A percentile compares a stretch with the other conserved stretches of the same genome.
These are phyloP conservation scores for Exutisphaerella laricina DNA, from an alignment of 2,329 filamentous ascomycete species.

Conservation along the genomic window DNA sequence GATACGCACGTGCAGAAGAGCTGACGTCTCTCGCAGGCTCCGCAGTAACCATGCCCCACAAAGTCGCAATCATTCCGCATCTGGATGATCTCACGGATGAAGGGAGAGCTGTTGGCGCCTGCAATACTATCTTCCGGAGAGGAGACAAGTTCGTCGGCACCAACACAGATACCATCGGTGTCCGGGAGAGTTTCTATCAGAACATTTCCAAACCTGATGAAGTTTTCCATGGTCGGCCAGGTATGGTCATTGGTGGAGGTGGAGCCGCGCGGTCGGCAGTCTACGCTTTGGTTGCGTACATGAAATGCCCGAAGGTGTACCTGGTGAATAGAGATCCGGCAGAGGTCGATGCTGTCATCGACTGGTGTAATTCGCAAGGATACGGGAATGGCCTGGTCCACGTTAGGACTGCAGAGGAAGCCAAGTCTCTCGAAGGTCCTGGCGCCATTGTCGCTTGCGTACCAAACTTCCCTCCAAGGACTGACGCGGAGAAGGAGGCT, in stretches of 20 bases:
- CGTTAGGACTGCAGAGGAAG: constrained; percentile 58
- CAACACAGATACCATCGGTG: constrained; percentile 76
- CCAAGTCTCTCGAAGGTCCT: constrained; percentile 51
- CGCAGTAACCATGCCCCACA: constrained; percentile 79
- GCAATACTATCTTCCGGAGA: constrained; percentile 70
- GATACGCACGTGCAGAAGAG: not conserved
- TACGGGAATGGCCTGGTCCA: constrained; percentile 58
- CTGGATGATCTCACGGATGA: constrained; percentile 69
- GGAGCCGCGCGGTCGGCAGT: constrained; percentile 73
- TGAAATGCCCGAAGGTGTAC: constrained; percentile 64
- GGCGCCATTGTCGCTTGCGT: constrained; percentile 68
- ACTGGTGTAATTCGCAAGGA: constrained; percentile 55
- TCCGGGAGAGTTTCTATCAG: constrained; percentile 62
- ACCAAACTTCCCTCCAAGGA: constrained; percentile 67
- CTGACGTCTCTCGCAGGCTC: constrained; percentile 46
- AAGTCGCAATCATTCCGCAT: constrained; percentile 67
- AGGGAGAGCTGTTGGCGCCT: constrained; percentile 66
- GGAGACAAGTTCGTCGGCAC: constrained; percentile 56
- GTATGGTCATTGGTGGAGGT: constrained; percentile 69
- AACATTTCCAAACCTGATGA: constrained; percentile 41
- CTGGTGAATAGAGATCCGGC: constrained; percentile 66
- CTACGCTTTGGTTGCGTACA: constrained; percentile 66
- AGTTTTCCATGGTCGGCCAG: constrained; percentile 56
- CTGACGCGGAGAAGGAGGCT: constrained; percentile 56
- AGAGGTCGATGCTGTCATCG: constrained; percentile 63